phyloP scores from a whole-genome alignment of 1,139 yeast genomes.

The Debaryomyces sp. region DNA sequence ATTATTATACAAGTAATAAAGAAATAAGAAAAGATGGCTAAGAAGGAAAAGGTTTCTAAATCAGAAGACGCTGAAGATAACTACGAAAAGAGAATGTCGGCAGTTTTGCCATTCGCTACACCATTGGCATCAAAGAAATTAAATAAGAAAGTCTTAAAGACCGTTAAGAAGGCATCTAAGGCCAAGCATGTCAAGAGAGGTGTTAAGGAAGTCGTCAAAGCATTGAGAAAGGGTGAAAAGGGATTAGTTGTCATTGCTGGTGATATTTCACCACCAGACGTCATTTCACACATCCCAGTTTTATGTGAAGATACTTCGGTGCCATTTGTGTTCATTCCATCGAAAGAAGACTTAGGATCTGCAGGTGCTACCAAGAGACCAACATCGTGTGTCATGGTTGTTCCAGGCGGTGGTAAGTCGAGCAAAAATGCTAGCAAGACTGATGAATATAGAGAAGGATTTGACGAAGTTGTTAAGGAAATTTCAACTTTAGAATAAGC shows the following conservation, averaged over 20 bases:
- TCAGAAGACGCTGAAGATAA: constrained; percentile 64
- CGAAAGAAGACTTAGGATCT: constrained; percentile 96
- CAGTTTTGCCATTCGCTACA: constrained; percentile 87
- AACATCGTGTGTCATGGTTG: constrained; percentile 96
- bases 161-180: constrained; percentile 95
- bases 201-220: constrained; percentile 97
- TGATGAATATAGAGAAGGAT: constrained; percentile 89
- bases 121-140: constrained; percentile 96
- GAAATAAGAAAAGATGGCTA: constrained; percentile 47
- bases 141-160: constrained; percentile 92
- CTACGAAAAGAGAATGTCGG: constrained; percentile 90
- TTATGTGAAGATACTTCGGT: constrained; percentile 93
- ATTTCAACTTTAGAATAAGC: constrained; percentile 47
- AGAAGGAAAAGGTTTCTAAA: constrained; percentile 51
- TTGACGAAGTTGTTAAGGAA: constrained; percentile 94
- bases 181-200: constrained; percentile 99
- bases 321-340: constrained; percentile 91
- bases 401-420: constrained; percentile 92
- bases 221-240: constrained; percentile 96
- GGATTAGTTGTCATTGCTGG: constrained; percentile 97
- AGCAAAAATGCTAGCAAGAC: constrained; percentile 77
- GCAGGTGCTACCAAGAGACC: constrained; percentile 99
- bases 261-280: constrained; percentile 97
- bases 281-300: constrained; percentile 95
- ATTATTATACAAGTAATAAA: not conserved